phyloP scores from a whole-genome alignment of 805 yeast species.

The Saturnispora diversa region DNA sequence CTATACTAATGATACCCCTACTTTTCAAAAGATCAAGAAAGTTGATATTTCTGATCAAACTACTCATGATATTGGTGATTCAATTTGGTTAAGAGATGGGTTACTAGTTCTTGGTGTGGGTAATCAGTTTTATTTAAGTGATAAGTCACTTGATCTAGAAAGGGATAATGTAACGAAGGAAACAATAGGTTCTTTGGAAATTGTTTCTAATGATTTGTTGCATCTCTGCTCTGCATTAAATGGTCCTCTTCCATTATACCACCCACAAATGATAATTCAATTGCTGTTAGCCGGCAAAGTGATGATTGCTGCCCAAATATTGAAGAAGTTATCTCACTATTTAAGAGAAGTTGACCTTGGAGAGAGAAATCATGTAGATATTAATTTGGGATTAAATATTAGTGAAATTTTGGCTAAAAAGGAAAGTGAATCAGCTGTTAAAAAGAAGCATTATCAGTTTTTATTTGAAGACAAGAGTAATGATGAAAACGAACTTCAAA shows the following conservation, averaged over 20 bases:
- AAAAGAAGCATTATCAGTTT: neutral
- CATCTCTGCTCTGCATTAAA: slow-evolving; percentile 70
- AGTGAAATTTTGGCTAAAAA: slow-evolving; percentile 3
- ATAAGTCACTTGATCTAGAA: slow-evolving; percentile 49
- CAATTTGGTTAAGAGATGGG: slow-evolving; percentile 78
- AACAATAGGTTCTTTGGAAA: slow-evolving; percentile 52
- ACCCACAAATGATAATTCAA: slow-evolving; percentile 82
- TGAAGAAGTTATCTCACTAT: slow-evolving; percentile 44
- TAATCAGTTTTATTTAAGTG: slow-evolving; percentile 79
- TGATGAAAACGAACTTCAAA: slow-evolving; percentile 19
- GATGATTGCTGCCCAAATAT: slow-evolving; percentile 45
- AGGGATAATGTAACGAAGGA: slow-evolving; percentile 43
- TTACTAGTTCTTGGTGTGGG: slow-evolving; percentile 79
- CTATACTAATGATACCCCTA: slow-evolving; percentile 71
- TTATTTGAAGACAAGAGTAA: slow-evolving; percentile 4
- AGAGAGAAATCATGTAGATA: slow-evolving; percentile 16
- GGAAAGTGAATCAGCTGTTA: neutral
- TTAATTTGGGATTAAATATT: slow-evolving; percentile 19
- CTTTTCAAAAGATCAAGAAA: slow-evolving; percentile 67
- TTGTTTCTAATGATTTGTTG: slow-evolving; percentile 48
- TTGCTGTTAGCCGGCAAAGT: slow-evolving; percentile 55
- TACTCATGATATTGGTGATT: slow-evolving; percentile 78
- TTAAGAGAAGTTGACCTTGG: slow-evolving; percentile 48
- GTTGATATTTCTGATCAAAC: slow-evolving; percentile 67
- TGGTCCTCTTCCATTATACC: slow-evolving; percentile 85